Base-by-base conservation (phyloP, 176 grass and related monocot species). In the Melocanna baccifera region DNA sequence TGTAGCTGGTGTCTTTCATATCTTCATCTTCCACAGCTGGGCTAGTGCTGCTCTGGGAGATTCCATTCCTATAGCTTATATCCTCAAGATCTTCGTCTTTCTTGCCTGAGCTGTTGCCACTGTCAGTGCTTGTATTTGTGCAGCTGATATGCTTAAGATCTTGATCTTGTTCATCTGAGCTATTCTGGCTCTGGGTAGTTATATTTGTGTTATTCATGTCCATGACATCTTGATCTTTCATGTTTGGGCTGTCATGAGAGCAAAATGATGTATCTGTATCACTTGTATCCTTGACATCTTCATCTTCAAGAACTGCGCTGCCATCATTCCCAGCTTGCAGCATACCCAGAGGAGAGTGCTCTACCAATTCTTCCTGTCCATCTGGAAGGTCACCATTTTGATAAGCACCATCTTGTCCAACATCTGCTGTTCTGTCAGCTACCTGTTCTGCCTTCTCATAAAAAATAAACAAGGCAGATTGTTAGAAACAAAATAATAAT, bases 401-500 rank as follows among this genome's bases (percentile, higher is more conserved):
- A 62, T 61, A 62, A 85, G 73, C 62, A 70, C 25, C 51, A 77
- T 87, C 32, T 18, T 73, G 43, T 41, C 7, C 50, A 64, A 55
- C 12, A 61, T 69, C 46, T 69, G 67, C 62, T 32, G 76, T 42
- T 58, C 41, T 69, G 65, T 8, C 30, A 69, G 62, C 75, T 55
- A 80, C 10, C 62, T 79, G 62, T 34, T 89, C 66, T 58, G 15
- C 52, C 16, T 76, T 80, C 42, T 80, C 77, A 47, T 67, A 80
- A 51, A 76, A 64, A 51, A 51, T 51, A 51, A 51, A 52, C 1
- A 67, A 80, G 43, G 62, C 4, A 14, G n/a, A 71, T 62, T 61
- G 66, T 86, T 40, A 86, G 53, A 76, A 71, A 30, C 46, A 28
- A 59, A 37, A 82, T 36, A 58, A 76, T 57, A 41, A 76, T 61